phyloP scores from a whole-genome alignment of 306 rosid species.

The Glycyrrhiza uralensis region DNA sequence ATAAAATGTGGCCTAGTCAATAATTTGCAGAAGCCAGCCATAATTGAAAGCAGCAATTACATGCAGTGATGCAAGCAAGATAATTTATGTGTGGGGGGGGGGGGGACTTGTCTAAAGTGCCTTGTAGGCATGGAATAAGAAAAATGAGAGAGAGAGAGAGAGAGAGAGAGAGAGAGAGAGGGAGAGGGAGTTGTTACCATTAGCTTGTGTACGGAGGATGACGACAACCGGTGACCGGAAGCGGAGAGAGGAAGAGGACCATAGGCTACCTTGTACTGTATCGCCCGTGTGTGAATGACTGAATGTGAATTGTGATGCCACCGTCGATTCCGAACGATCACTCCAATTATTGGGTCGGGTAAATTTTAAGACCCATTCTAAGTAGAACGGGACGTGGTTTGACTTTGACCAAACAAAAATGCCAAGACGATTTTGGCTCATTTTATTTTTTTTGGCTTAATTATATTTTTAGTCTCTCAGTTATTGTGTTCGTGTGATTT shows the following conservation, averaged over 20 bases:
- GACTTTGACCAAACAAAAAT: no score
- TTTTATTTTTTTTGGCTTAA: no score
- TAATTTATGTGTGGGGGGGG: no score
- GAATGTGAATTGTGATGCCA: not conserved
- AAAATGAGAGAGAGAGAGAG: not conserved
- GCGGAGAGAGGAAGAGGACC: not conserved
- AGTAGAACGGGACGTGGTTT: no score
- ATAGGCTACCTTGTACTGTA: not conserved
- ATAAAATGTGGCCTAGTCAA: not conserved
- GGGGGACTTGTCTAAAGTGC: no score
- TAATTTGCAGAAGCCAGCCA: not conserved
- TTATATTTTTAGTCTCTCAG: no score
- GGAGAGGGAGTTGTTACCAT: no score
- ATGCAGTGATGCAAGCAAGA: not conserved
- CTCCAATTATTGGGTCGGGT: not conserved
- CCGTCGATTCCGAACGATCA: not conserved
- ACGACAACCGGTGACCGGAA: slow-evolving; percentile 9
- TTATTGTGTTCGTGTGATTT: no score
- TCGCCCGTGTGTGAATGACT: no score
- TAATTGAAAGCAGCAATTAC: not conserved
- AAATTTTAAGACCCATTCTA: not conserved
- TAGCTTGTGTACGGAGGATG: not conserved
- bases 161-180: no score
- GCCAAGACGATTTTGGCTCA: no score
- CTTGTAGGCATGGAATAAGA: not conserved